These are phyloP conservation scores for Dactylellina haptotyla DNA, from an alignment of 2,329 filamentous ascomycete species.

Conservation along the genomic window DNA sequence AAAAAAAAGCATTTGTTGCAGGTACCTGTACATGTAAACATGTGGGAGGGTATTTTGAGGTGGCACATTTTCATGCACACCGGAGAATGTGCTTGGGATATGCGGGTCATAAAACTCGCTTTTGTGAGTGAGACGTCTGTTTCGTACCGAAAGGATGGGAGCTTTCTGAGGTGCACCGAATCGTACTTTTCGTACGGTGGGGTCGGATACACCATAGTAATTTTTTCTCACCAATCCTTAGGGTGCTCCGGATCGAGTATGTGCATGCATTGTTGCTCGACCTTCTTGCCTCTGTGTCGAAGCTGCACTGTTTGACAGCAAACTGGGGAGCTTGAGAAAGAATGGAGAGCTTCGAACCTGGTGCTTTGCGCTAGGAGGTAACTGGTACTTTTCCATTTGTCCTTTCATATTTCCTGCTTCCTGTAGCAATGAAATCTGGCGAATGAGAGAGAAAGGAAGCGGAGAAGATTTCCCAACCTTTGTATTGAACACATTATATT, in stretches of 20 bases:
- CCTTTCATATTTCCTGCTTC: background rate
- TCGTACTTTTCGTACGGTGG: conserved; percentile 9
- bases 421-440: conserved; percentile 1
- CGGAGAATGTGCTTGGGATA: conserved; percentile 44
- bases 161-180: background rate
- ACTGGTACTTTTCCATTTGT: conserved; percentile 7
- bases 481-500: conserved; percentile 1
- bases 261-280: conserved; percentile 28
- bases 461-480: conserved; percentile 13
- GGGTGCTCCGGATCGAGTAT: conserved; percentile 29
- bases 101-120: conserved; percentile 42
- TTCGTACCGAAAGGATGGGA: background rate
- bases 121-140: background rate
- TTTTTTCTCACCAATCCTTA: background rate
- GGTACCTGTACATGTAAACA: background rate
- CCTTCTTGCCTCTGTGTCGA: conserved; percentile 18
- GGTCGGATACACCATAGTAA: background rate
- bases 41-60: background rate
- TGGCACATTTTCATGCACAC: conserved; percentile 13
- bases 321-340: conserved; percentile 25
- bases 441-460: conserved; percentile 32
- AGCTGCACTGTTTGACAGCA: conserved; percentile 33
- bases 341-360: conserved; percentile 15
- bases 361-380: conserved; percentile 11
- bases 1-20: background rate